Percentiles rank a stretch among this genome's conserved stretches.
These are phyloP conservation scores for Xerocomus minutiporus DNA, from an alignment of 1,284 basidiomycete species.

Conservation along the genomic window DNA sequence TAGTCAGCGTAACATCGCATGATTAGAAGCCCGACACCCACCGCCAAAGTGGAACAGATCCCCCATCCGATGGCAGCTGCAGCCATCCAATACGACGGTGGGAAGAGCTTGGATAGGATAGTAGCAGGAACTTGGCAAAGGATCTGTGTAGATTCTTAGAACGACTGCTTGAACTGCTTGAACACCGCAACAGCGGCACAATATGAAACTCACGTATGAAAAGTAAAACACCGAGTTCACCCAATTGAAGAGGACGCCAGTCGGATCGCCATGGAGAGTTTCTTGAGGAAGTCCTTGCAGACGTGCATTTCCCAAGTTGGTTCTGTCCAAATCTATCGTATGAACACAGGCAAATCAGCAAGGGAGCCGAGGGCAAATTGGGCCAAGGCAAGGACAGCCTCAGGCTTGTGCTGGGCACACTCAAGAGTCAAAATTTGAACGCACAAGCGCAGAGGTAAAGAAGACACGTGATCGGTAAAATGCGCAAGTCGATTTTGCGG, in stretches of 20 bases:
- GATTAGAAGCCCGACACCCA: constrained; percentile 24
- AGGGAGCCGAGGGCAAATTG: not conserved
- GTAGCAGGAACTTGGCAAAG: constrained; percentile 67
- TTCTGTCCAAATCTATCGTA: constrained; percentile 60
- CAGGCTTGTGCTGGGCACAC: not conserved
- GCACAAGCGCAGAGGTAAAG: constrained; percentile 72
- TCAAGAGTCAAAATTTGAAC: constrained; percentile 18
- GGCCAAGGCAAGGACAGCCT: not conserved
- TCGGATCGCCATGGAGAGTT: constrained; percentile 59
- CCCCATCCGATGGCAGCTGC: constrained; percentile 67
- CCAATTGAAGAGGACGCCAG: constrained; percentile 65
- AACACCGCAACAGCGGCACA: not conserved
- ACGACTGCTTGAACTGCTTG: not conserved
- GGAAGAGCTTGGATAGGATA: constrained; percentile 60
- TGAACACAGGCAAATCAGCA: constrained; percentile 1
- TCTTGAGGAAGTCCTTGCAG: constrained; percentile 66
- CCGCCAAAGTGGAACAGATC: constrained; percentile 63
- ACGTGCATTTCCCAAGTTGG: constrained; percentile 74
- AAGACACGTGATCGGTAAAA: constrained; percentile 67
- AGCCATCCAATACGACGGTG: constrained; percentile 64
- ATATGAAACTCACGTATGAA: constrained; percentile 49
- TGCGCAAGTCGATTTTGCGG: constrained; percentile 61
- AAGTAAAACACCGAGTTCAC: constrained; percentile 71
- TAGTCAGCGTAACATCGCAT: not conserved
- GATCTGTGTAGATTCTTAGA: constrained; percentile 37